These are phyloP conservation scores for Blastocystis sp. DNA, from an alignment of 352 stramenopile genomes.

Conservation along the genomic window DNA sequence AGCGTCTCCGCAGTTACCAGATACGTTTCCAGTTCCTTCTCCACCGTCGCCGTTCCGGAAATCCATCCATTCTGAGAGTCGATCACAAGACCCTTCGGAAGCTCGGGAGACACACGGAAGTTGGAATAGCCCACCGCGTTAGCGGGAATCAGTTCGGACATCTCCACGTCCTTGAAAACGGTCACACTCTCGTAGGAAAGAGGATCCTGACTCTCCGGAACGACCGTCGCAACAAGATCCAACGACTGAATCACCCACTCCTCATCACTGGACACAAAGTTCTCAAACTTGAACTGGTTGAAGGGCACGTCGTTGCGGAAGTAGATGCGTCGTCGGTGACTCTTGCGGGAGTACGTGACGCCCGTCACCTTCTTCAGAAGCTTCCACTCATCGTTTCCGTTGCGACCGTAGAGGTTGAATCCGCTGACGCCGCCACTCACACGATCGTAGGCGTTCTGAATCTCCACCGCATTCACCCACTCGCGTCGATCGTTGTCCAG, in stretches of 20 bases:
- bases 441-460: neutral
- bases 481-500: neutral
- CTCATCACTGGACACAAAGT: no score
- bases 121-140: neutral
- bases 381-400: neutral
- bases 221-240: no score
- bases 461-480: neutral
- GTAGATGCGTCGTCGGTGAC: neutral
- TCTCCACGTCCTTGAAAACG: constrained; percentile 15
- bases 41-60: neutral
- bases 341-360: neutral
- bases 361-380: neutral
- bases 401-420: neutral
- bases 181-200: neutral
- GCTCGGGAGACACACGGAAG: neutral
- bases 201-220: no score
- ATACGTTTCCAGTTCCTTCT: neutral
- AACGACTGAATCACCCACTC: no score
- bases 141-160: neutral
- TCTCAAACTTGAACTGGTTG: constrained; percentile 21
- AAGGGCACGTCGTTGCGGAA: neutral
- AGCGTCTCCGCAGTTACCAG: neutral
- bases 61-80: neutral
- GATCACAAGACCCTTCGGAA: neutral
- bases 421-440: no score